Conservation (phyloP, 2,329 filamentous ascomycete genomes). For the Geosmithia morbida region DNA sequence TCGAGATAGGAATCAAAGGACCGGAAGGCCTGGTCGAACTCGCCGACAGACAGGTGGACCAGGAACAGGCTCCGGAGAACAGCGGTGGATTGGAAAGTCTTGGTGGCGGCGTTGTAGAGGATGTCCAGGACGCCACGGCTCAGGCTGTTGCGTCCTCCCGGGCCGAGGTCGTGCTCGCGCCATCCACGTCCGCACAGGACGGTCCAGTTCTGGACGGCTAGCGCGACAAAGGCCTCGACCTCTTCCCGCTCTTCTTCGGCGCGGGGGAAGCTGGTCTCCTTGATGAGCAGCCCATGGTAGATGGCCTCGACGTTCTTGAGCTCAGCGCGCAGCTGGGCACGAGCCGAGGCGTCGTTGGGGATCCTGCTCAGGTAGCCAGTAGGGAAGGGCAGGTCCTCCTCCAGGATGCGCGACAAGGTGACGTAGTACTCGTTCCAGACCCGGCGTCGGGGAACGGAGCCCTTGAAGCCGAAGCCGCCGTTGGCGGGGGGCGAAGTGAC, state of each 20-base stretch:
- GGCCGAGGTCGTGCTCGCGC: constrained; percentile 67
- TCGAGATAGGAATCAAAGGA: constrained; percentile 87
- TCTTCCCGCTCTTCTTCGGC: constrained; percentile 67
- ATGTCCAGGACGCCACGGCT: constrained; percentile 72
- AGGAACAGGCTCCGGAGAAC: constrained; percentile 78
- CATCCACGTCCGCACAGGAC: constrained; percentile 67
- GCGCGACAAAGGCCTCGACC: constrained; percentile 68
- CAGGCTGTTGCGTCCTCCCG: constrained; percentile 62
- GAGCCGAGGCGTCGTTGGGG: constrained; percentile 35
- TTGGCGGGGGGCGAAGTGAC: constrained; percentile 25
- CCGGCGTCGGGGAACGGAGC: constrained; percentile 44
- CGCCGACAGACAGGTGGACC: constrained; percentile 73
- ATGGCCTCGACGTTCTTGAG: constrained; percentile 63
- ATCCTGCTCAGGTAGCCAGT: constrained; percentile 26
- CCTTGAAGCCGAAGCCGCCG: constrained; percentile 43
- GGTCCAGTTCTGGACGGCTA: constrained; percentile 74
- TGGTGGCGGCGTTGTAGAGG: constrained; percentile 78
- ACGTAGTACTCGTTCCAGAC: constrained; percentile 82
- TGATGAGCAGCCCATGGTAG: constrained; percentile 67
- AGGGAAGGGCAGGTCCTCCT: constrained; percentile 47
- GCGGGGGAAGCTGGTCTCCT: constrained; percentile 70
- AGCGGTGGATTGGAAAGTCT: constrained; percentile 88
- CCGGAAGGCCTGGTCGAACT: constrained; percentile 84
- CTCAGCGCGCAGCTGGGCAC: constrained; percentile 56
- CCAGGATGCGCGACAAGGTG: constrained; percentile 62